phyloP scores from a whole-genome alignment of 176 grass and related monocot species.

The Juncus effusus region DNA sequence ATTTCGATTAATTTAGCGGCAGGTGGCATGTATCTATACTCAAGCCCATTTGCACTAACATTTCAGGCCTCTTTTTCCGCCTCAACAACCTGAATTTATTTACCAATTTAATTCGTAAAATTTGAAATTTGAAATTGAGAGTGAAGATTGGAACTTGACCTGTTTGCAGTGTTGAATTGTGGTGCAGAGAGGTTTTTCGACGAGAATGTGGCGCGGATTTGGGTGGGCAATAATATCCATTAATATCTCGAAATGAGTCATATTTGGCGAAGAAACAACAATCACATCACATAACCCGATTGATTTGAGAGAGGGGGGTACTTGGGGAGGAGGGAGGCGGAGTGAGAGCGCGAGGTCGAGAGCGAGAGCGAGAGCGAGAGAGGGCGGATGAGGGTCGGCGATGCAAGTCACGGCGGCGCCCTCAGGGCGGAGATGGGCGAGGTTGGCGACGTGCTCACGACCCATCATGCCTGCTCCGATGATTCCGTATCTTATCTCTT shows the following conservation, averaged over 20 bases:
- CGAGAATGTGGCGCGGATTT: conserved; percentile 67
- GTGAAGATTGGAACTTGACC: conserved; percentile 34
- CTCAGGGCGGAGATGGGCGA: conserved; percentile 57
- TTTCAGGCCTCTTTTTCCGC: conserved; percentile 58
- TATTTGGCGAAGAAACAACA: conserved; percentile 81
- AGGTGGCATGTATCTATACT: conserved; percentile 95
- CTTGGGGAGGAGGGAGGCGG: conserved; percentile 46
- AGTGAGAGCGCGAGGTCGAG: conserved; percentile 55
- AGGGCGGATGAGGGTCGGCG: conserved; percentile 74
- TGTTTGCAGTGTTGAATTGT: conserved; percentile 64
- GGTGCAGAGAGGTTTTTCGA: conserved; percentile 93
- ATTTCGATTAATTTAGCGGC: conserved; percentile 83
- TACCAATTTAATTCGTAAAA: not conserved
- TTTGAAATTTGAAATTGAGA: too few species aligned
- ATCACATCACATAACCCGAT: conserved; percentile 61
- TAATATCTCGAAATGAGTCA: conserved; percentile 84
- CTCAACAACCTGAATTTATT: conserved; percentile 47
- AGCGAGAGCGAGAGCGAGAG: conserved; percentile 47
- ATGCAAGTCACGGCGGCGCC: conserved; percentile 47
- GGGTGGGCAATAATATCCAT: conserved; percentile 67
- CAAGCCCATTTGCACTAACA: conserved; percentile 89
- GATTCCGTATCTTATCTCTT: conserved; percentile 66
- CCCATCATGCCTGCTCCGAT: conserved; percentile 95
- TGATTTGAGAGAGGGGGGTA: conserved; percentile 14
- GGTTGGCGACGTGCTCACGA: conserved; percentile 81